Conservation (phyloP, 2,329 filamentous ascomycete genomes). For the Oidium heveae region DNA sequence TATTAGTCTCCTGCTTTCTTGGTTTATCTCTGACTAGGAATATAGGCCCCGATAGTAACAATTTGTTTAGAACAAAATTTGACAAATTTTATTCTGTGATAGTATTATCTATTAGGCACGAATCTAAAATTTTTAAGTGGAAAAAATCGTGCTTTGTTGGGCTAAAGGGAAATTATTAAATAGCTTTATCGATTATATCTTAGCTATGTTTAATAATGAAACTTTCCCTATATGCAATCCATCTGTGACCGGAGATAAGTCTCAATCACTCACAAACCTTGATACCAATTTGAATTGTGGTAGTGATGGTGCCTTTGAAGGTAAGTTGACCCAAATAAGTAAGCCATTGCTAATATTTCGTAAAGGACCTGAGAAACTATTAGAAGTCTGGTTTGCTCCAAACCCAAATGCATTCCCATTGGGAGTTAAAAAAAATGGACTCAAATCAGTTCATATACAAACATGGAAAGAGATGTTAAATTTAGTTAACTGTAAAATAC, state of each 20-base stretch:
- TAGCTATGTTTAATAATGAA: not conserved
- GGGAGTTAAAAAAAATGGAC: constrained; percentile 43
- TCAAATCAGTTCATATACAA: constrained; percentile 66
- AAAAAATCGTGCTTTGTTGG: not conserved
- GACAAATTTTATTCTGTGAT: not conserved
- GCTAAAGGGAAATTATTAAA: not conserved
- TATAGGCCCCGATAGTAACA: constrained; percentile 34
- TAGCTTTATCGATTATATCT: not conserved
- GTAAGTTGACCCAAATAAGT: constrained; percentile 18
- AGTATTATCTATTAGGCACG: not conserved
- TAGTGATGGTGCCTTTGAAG: constrained; percentile 90
- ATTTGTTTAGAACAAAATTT: not conserved
- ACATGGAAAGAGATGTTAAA: constrained; percentile 95
- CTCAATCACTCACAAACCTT: constrained; percentile 88
- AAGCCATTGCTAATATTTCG: constrained; percentile 9
- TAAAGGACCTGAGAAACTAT: constrained; percentile 78
- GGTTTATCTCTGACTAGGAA: not conserved
- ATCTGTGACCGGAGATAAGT: constrained; percentile 27
- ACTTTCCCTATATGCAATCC: not conserved
- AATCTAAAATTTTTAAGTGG: not conserved
- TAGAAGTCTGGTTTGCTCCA: constrained; percentile 94
- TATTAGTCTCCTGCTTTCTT: too few species aligned
- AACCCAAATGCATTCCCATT: constrained; percentile 48
- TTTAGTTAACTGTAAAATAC: constrained; percentile 92
- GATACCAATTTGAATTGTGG: constrained; percentile 82